These are phyloP conservation scores for Termitomyces sp. DNA, from an alignment of 768 basidiomycete species.

Conservation along the genomic window DNA sequence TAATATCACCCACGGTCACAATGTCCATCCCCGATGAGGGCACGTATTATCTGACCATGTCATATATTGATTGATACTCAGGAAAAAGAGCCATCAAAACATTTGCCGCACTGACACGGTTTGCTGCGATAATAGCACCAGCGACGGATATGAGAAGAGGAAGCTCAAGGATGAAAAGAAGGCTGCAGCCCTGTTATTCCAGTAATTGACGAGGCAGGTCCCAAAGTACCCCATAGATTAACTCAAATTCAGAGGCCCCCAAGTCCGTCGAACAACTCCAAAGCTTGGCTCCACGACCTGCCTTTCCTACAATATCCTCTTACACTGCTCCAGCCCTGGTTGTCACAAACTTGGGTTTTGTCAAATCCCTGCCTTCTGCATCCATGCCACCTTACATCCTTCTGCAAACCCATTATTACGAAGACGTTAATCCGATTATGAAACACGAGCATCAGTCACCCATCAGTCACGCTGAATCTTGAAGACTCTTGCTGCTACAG, in stretches of 20 bases:
- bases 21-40: constrained; percentile 75
- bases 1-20: constrained; percentile 84
- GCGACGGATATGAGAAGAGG: constrained; percentile 60
- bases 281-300: no score
- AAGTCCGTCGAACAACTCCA: no score
- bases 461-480: no score
- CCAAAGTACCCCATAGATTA: constrained; percentile 70
- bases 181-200: background rate
- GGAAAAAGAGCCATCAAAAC: constrained; percentile 78
- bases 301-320: no score
- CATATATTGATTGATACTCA: constrained; percentile 75
- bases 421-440: no score
- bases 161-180: constrained; percentile 27
- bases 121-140: constrained; percentile 72
- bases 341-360: no score
- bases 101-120: constrained; percentile 68
- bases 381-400: no score
- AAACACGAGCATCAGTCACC: no score
- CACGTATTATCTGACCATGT: constrained; percentile 75
- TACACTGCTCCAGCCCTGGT: no score
- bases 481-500: no score
- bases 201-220: constrained; percentile 66
- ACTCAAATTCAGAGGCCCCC: constrained; percentile 56
- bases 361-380: no score
- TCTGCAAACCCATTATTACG: no score